phyloP scores from a whole-genome alignment of 164 flowering plant species.

The Paratinospora sagittata region DNA sequence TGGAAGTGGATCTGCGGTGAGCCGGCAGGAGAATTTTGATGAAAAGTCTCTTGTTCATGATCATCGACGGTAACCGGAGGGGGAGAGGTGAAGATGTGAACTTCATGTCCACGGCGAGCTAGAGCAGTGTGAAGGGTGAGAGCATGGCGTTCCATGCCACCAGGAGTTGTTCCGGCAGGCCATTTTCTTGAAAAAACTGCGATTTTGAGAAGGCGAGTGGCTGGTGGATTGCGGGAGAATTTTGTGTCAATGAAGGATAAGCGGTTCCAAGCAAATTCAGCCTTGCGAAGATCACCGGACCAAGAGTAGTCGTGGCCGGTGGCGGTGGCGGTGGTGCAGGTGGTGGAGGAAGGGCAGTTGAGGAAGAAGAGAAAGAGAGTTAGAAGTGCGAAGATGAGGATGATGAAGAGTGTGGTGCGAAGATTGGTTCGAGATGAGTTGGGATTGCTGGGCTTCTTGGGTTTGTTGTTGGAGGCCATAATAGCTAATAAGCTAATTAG shows the following conservation, averaged over 20 bases:
- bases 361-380: slow-evolving; percentile 48
- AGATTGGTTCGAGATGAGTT: slow-evolving; percentile 28
- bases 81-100: slow-evolving; percentile 73
- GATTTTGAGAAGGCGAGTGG: slow-evolving; percentile 34
- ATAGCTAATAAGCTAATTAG: no score
- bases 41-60: not conserved
- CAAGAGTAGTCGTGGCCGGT: slow-evolving; percentile 21
- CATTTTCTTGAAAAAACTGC: slow-evolving; percentile 92
- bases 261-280: slow-evolving; percentile 78
- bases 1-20: slow-evolving; percentile 50
- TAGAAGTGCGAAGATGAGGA: slow-evolving; percentile 63
- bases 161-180: slow-evolving; percentile 60
- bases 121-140: slow-evolving; percentile 55
- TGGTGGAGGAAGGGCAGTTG: slow-evolving; percentile 21
- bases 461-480: slow-evolving; percentile 36
- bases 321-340: slow-evolving; percentile 23
- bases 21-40: not conserved
- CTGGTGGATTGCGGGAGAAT: slow-evolving; percentile 13
- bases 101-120: slow-evolving; percentile 54
- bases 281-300: slow-evolving; percentile 68
- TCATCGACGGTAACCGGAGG: not conserved
- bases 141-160: slow-evolving; percentile 98
- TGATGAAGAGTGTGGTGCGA: slow-evolving; percentile 55
- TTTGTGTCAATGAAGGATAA: slow-evolving; percentile 26
- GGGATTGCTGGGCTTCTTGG: slow-evolving; percentile 27